A percentile compares a stretch with the other conserved stretches of the same genome.
Evolutionary conservation across 768 basidiomycete species (phyloP).

Genomic region (Dioszegia crocea): DNA sequence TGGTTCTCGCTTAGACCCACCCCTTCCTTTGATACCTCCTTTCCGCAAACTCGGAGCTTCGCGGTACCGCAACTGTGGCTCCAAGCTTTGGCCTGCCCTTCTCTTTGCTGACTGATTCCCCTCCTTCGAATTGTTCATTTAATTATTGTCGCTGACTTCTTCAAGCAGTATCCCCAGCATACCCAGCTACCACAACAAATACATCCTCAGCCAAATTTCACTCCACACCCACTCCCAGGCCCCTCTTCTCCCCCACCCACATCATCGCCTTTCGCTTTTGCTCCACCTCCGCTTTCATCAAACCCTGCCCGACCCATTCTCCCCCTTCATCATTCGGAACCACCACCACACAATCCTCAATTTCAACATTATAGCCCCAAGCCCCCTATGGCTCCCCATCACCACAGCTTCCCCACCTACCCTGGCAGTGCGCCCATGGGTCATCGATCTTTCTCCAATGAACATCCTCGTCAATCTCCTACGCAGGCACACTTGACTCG

Average conservation of each 20-base stretch:
- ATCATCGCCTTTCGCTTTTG: slow-evolving; percentile 43
- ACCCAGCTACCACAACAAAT: background rate
- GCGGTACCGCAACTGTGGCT: no score
- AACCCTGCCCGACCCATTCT: slow-evolving; percentile 14
- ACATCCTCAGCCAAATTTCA: slow-evolving; percentile 6
- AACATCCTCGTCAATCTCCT: slow-evolving; percentile 14
- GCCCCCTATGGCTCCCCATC: slow-evolving; percentile 14
- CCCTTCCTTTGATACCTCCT: background rate
- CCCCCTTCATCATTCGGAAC: slow-evolving; percentile 11
- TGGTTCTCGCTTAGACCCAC: background rate
- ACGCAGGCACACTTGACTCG: slow-evolving; percentile 15
- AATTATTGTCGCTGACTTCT: background rate
- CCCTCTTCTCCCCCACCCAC: slow-evolving; percentile 26
- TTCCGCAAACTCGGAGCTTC: no score
- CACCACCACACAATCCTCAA: slow-evolving; percentile 4
- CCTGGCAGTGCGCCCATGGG: slow-evolving; percentile 27
- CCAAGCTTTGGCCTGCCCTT: background rate
- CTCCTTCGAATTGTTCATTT: background rate
- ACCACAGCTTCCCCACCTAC: slow-evolving; percentile 23
- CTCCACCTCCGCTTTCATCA: slow-evolving; percentile 38
- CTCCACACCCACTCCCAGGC: slow-evolving; percentile 7
- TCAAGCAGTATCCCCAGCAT: slow-evolving; percentile 1
- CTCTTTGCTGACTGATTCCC: background rate
- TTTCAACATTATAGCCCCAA: slow-evolving; percentile 17
- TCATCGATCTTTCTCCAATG: slow-evolving; percentile 35